Conservation (phyloP, 768 basidiomycete species). For the Trametes cubensis region DNA sequence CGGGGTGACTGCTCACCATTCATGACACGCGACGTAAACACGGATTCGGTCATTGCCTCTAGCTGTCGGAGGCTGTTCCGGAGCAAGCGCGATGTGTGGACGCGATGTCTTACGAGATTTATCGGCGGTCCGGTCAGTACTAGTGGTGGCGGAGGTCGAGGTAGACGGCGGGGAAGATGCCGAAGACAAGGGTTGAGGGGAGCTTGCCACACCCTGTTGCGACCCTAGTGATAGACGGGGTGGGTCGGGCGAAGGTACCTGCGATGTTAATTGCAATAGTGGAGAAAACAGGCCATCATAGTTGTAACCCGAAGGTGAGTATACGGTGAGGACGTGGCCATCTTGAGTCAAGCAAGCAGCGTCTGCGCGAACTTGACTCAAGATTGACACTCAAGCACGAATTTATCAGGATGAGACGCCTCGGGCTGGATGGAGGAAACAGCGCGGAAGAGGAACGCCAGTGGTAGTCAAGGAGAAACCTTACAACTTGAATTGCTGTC, state of each 20-base stretch:
- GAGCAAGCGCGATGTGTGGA: conserved; percentile 64
- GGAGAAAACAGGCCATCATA: neutral
- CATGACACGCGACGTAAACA: conserved; percentile 77
- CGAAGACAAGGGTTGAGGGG: neutral
- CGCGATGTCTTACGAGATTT: conserved; percentile 27
- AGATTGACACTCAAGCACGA: too few relatives aligned
- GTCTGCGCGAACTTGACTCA: too few relatives aligned
- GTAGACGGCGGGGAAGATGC: conserved; percentile 8
- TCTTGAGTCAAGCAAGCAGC: too few relatives aligned
- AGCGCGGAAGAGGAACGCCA: too few relatives aligned
- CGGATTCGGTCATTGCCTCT: conserved; percentile 74
- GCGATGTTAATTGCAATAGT: neutral
- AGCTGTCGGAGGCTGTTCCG: conserved; percentile 77
- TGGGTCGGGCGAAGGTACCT: neutral
- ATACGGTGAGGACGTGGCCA: too few relatives aligned
- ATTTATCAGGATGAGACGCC: too few relatives aligned
- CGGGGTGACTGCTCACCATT: conserved; percentile 58
- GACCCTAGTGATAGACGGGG: neutral
- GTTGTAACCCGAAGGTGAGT: too few relatives aligned
- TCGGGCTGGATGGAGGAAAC: too few relatives aligned
- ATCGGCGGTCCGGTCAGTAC: too few relatives aligned
- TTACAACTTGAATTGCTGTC: too few relatives aligned
- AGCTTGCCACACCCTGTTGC: neutral
- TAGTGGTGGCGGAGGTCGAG: neutral
- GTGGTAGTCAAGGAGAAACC: too few relatives aligned